Evolutionary conservation across 371 early-diverging fungal genomes (phyloP).

Genomic region (Lichtheimia corymbifera): DNA sequence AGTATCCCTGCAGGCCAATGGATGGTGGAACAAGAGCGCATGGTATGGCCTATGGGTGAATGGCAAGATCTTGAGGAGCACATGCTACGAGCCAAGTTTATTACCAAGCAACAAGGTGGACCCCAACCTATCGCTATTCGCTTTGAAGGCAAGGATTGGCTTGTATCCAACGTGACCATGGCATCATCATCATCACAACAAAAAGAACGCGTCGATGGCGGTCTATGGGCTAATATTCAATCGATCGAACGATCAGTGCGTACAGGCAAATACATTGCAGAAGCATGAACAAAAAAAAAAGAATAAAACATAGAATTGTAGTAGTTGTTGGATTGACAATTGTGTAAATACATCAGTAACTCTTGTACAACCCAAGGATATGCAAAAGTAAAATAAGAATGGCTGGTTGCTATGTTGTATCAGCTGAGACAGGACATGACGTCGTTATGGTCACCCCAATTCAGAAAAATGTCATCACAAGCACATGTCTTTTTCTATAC

Average conservation of each 20-base stretch:
- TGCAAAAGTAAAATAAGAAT: no score
- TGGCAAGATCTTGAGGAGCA: slow-evolving; percentile 30
- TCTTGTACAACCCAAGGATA: no score
- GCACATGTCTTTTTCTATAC: no score
- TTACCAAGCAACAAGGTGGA: slow-evolving; percentile 38
- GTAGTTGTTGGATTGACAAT: no score
- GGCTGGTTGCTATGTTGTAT: no score
- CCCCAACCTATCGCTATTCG: slow-evolving; percentile 52
- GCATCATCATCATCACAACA: background rate
- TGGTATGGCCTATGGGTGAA: slow-evolving; percentile 54
- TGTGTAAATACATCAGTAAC: no score
- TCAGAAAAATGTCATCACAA: no score
- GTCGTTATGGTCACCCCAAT: no score
- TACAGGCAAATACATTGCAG: slow-evolving; percentile 40
- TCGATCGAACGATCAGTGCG: slow-evolving; percentile 21
- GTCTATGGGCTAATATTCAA: slow-evolving; percentile 26
- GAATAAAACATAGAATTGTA: background rate
- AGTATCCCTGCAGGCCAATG: slow-evolving; percentile 58
- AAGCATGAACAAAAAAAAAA: slow-evolving; percentile 10
- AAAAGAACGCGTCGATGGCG: background rate
- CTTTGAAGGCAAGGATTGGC: slow-evolving; percentile 42
- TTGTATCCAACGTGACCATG: slow-evolving; percentile 31
- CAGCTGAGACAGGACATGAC: no score
- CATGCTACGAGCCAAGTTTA: slow-evolving; percentile 55
- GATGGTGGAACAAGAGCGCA: slow-evolving; percentile 50